Percentiles rank a stretch among this genome's conserved stretches.
Evolutionary conservation across 2,329 filamentous ascomycete genomes (phyloP).

Genomic region (Talaromyces sp.): DNA sequence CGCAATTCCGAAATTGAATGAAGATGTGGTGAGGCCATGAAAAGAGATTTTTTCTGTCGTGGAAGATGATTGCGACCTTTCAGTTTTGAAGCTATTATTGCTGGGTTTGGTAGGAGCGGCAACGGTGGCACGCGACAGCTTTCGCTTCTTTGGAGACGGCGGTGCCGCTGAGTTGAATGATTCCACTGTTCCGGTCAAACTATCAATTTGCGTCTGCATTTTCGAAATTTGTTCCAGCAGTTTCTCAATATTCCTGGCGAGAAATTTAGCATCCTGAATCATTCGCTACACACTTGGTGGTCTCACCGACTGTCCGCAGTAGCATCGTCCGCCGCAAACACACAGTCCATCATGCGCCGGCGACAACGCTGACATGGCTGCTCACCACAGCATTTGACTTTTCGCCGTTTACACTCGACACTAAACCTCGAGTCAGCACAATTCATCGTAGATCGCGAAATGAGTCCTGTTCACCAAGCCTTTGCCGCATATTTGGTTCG

Average conservation of each 20-base stretch:
- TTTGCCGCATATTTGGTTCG: conserved; percentile 17
- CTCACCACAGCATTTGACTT: conserved; percentile 71
- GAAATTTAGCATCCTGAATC: background rate
- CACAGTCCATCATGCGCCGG: conserved; percentile 58
- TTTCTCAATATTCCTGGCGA: conserved; percentile 25
- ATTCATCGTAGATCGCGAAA: background rate
- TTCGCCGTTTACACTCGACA: conserved; percentile 71
- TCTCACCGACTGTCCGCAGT: conserved; percentile 8
- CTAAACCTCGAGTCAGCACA: conserved; percentile 34
- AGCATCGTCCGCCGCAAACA: conserved; percentile 63
- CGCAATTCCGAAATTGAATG: conserved; percentile 78
- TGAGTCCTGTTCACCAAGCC: conserved; percentile 8
- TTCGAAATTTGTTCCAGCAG: conserved; percentile 31
- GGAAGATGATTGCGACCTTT: conserved; percentile 18
- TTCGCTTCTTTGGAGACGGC: background rate
- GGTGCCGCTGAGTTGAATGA: conserved; percentile 49
- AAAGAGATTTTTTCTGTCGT: conserved; percentile 59
- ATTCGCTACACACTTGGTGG: background rate
- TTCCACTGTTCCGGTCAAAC: conserved; percentile 67
- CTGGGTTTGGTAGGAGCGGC: background rate
- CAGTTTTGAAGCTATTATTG: background rate
- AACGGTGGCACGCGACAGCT: background rate
- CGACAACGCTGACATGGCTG: conserved; percentile 63
- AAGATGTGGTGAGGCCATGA: conserved; percentile 76
- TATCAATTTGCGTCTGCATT: conserved; percentile 66